phyloP scores from a whole-genome alignment of 2,329 filamentous ascomycete species.

The Sporothrix sp. region DNA sequence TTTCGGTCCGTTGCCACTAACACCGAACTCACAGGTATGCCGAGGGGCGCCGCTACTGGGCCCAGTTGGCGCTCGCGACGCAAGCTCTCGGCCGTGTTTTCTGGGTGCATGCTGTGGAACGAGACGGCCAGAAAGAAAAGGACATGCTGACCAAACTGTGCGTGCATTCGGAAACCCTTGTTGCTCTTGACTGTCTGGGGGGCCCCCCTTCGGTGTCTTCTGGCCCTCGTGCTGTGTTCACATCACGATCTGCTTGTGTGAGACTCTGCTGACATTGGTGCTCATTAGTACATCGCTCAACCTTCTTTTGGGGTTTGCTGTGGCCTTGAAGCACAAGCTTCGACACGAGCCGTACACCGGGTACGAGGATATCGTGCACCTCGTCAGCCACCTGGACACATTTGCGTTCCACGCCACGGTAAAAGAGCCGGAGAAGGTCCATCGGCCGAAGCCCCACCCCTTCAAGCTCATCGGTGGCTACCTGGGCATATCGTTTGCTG shows the following conservation, averaged over 20 bases:
- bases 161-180: slow-evolving; percentile 10
- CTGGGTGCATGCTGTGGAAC: slow-evolving; percentile 67
- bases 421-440: slow-evolving; percentile 29
- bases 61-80: slow-evolving; percentile 49
- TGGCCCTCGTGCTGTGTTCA: background rate
- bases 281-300: slow-evolving; percentile 49
- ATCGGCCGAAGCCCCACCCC: slow-evolving; percentile 23
- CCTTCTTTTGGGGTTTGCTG: slow-evolving; percentile 57
- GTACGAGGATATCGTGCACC: slow-evolving; percentile 55
- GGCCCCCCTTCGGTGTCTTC: too few species aligned
- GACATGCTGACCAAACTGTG: slow-evolving; percentile 56
- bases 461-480: slow-evolving; percentile 52
- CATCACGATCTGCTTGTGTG: background rate
- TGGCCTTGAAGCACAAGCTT: slow-evolving; percentile 61
- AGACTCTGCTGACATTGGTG: slow-evolving; percentile 4
- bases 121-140: slow-evolving; percentile 50
- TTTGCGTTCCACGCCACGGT: slow-evolving; percentile 43
- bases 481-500: slow-evolving; percentile 57
- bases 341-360: slow-evolving; percentile 63
- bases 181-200: background rate
- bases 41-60: slow-evolving; percentile 48
- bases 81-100: slow-evolving; percentile 65
- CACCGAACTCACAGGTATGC: slow-evolving; percentile 28
- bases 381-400: slow-evolving; percentile 56
- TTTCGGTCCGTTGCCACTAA: background rate